Evolutionary conservation across 2,329 filamentous ascomycete species (phyloP).

Genomic region (Domatiomyces catenatus): DNA sequence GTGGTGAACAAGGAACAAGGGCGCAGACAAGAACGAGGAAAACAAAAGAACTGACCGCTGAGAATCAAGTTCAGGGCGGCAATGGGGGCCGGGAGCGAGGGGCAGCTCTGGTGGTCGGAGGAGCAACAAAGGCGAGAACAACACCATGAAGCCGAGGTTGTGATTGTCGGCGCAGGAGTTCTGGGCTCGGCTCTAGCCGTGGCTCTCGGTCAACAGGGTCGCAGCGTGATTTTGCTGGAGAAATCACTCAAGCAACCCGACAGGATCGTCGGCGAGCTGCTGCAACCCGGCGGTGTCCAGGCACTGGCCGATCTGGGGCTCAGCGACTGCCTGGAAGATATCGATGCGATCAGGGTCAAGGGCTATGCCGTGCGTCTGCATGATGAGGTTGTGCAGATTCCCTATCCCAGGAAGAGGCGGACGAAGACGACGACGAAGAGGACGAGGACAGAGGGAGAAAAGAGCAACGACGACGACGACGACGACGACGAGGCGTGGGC

Average conservation of each 20-base stretch:
- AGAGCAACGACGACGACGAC: conserved; percentile 43
- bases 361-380: conserved; percentile 84
- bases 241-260: conserved; percentile 81
- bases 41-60: too few species aligned
- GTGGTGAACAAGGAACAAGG: too few species aligned
- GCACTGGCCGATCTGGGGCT: conserved; percentile 71
- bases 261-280: conserved; percentile 84
- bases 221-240: conserved; percentile 82
- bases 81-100: neutral
- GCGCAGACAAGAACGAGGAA: too few species aligned
- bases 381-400: conserved; percentile 55
- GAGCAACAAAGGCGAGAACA: conserved; percentile 33
- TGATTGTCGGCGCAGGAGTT: conserved; percentile 82
- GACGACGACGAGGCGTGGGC: conserved; percentile 27
- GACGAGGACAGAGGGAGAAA: neutral
- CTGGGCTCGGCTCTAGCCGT: conserved; percentile 77
- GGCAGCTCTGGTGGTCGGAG: conserved; percentile 1
- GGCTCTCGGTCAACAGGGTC: conserved; percentile 72
- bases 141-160: conserved; percentile 59
- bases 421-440: neutral
- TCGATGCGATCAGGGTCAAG: conserved; percentile 67
- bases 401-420: conserved; percentile 52
- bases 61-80: too few species aligned
- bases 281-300: conserved; percentile 80
- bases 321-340: conserved; percentile 66